Base-by-base conservation (phyloP, 148 eudicot genomes). In the Agrostemma githago region DNA sequence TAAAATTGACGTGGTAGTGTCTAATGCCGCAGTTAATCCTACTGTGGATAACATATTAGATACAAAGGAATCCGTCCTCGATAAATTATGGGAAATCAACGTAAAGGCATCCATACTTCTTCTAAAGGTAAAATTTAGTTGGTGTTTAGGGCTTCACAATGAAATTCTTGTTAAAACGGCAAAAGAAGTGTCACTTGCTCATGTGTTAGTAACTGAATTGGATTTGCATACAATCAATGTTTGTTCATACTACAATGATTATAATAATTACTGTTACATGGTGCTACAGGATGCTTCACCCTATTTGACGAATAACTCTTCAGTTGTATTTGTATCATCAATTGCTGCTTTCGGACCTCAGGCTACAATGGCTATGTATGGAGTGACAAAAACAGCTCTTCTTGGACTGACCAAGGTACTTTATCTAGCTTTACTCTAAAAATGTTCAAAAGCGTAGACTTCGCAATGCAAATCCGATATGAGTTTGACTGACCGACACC, bases 11-110 rank as follows among this genome's bases (percentile, higher is more conserved):
- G 92, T 96, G 66, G 59, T 96, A 60, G 87, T 96, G 78, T 96
- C 94, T 56, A 95, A 95, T 83, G 97, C 97, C 58, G 98, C 98
- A 76, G 97, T 83, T 68, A 95, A 90, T 84, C 98, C 99, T 5
- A 40, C 91, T 19, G 79, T 79, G 44, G 86, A 87, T 75, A 62
- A 75, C 66, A 88, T 92, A 48, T 78, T 96, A 78, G 86, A 88
- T 67, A 82, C 85, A 9, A 77, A 88, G 83, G 99, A 92, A 85
- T 79, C 94, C 6, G 90, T 84, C 71, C 90, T 96, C 14, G 96
- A 96, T 82, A 96, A 96, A 81, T 74, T 96, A 69, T 96, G 99
- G 99, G 99, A 96, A 73, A 83, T 92, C 68, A 96, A 96, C 74
- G 96, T 92, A 48, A 96, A 96, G 84, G 84, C 93, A 63, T 78